Base-by-base conservation (phyloP, 1,284 basidiomycete genomes). In the Cystobasidium sp. region DNA sequence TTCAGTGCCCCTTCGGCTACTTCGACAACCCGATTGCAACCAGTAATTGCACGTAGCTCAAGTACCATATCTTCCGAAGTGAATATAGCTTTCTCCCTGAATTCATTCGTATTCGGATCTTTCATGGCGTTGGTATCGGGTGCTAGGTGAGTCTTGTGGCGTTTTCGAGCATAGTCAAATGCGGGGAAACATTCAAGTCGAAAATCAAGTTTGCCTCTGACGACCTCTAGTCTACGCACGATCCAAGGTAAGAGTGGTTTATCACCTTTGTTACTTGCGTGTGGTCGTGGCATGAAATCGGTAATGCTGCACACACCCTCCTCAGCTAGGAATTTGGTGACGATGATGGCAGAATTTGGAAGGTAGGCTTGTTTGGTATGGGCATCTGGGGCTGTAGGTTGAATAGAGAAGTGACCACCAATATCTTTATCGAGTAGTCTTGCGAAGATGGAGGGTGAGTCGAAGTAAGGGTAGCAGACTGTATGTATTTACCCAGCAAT, bases 321-420 rank as follows among this genome's bases (percentile, higher is more conserved):
- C 5, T 80, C 78, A 0, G 63, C 63, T 1, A 81, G 59, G 44
- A 79, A 79, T 73, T 81, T 81, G 59, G 79, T 81, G 12, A 61
- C 20, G 49, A 81, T 76, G 14, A 81, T 77, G 66, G 80, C 78
- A 55, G 75, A 77, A 44, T 69, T 75, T 6, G 76, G 77, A 16
- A 75, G 69, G 51, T 77, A 77, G 46, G 78, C 76, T 71, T 79
- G 78, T 68, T 79, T 80, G 22, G 76, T 69, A 5, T 59, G 64
- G 6, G 78, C 78, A 14, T 51, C 61, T 14, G 65, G 43, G 3
- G 69, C 76, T 14, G 51, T 46, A 3, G 80, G 76, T 6, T 75
- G 64, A 79, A 96, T 89, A 6, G 89, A 91, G 81, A 95, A 96
- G 81, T 97, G 94, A 0, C 94, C 94, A n/a, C 94, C 94, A 86